Conservation (phyloP, 2,329 filamentous ascomycete genomes). For the Dothistroma septosporum region DNA sequence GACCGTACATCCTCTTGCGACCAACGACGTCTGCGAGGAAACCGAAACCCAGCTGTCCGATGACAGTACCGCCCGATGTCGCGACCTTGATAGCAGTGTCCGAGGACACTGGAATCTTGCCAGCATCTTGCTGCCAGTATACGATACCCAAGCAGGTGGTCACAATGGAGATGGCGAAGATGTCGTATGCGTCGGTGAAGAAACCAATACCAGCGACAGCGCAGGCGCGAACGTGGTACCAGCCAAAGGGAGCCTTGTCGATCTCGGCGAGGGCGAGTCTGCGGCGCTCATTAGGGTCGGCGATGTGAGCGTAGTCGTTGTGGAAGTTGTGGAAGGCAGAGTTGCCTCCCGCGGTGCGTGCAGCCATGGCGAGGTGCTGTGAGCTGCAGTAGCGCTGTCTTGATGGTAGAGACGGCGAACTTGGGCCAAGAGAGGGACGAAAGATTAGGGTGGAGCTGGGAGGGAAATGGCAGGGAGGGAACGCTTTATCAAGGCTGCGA, state of each 20-base stretch:
- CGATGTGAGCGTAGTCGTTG: constrained; percentile 63
- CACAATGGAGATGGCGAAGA: constrained; percentile 71
- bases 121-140: constrained; percentile 53
- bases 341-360: constrained; percentile 59
- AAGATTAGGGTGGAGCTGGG: background rate
- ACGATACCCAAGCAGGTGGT: constrained; percentile 75
- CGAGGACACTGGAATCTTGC: constrained; percentile 40
- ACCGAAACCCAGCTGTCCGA: constrained; percentile 78
- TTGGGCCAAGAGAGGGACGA: constrained; percentile 2
- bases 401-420: background rate
- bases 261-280: constrained; percentile 76
- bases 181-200: constrained; percentile 78
- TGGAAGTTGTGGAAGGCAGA: constrained; percentile 72
- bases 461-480: constrained; percentile 1
- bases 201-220: constrained; percentile 80
- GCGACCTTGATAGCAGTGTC: constrained; percentile 83
- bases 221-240: constrained; percentile 76
- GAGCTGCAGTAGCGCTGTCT: constrained; percentile 2
- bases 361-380: constrained; percentile 24
- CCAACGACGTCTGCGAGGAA: constrained; percentile 72
- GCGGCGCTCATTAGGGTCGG: constrained; percentile 73
- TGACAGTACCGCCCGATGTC: constrained; percentile 75
- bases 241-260: constrained; percentile 76
- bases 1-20: constrained; percentile 78
- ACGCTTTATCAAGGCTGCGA: constrained; percentile 4